Conservation (phyloP, 345 rosid species). For the Streptanthus diversifolius region DNA sequence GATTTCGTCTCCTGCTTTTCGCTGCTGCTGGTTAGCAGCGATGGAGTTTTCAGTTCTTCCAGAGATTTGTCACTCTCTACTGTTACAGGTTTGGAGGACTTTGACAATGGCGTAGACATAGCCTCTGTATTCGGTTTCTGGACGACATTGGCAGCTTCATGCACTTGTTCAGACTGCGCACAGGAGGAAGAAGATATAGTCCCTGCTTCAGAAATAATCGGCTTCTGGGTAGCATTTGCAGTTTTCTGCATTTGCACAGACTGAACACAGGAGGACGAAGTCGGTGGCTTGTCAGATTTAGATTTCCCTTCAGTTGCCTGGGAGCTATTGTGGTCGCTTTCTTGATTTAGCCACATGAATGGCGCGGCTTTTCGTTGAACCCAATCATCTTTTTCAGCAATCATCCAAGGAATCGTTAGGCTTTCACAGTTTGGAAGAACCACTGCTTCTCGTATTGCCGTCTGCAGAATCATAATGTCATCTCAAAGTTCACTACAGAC, state of each 20-base stretch:
- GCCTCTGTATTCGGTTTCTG: slow-evolving; percentile 15
- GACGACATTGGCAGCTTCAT: slow-evolving; percentile 21
- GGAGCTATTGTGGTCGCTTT: slow-evolving; percentile 35
- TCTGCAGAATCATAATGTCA: slow-evolving; percentile 44
- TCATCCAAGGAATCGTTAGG: slow-evolving; percentile 81
- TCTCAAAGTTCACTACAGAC: slow-evolving; percentile 7
- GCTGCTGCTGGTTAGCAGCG: slow-evolving; percentile 35
- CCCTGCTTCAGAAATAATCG: slow-evolving; percentile 17
- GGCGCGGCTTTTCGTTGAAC: slow-evolving; percentile 73
- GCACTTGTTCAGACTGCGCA: slow-evolving; percentile 33
- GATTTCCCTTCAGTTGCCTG: slow-evolving; percentile 36
- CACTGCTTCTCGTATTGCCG: slow-evolving; percentile 63
- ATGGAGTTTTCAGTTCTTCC: slow-evolving; percentile 56
- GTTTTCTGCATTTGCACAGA: slow-evolving; percentile 39
- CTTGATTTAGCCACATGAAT: slow-evolving; percentile 78
- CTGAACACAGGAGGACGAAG: slow-evolving; percentile 35
- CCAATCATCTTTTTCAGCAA: slow-evolving; percentile 94
- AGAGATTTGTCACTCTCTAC: slow-evolving; percentile 32
- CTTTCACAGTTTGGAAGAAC: slow-evolving; percentile 91
- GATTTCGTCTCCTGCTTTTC: slow-evolving; percentile 39
- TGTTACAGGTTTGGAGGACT: slow-evolving; percentile 31
- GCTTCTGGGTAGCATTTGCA: slow-evolving; percentile 28
- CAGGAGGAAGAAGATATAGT: slow-evolving; percentile 31
- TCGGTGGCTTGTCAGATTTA: slow-evolving; percentile 34
- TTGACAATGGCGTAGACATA: slow-evolving; percentile 14